Evolutionary conservation across 129 eudicot genomes (phyloP).

Genomic region (Daucus carota): DH1_v3.0 NC_030381.2:34897001-34897500

Average conservation of each 20-base stretch:
- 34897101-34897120: conserved; percentile 4
- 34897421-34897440: conserved; percentile 49
- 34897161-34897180: conserved; percentile 17
- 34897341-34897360: conserved; percentile 70
- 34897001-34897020: conserved; percentile 19
- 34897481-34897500: conserved; percentile 42
- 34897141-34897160: conserved; percentile 12
- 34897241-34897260: conserved; percentile 47
- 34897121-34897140: conserved; percentile 10
- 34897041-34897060: conserved; percentile 33
- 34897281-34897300: background rate
- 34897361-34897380: conserved; percentile 62
- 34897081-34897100: conserved; percentile 13
- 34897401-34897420: conserved; percentile 39
- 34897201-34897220: conserved; percentile 50
- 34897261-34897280: background rate
- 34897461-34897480: conserved; percentile 60
- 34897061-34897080: conserved; percentile 20
- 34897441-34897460: conserved; percentile 76
- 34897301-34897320: background rate
- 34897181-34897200: conserved; percentile 29
- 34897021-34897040: conserved; percentile 18
- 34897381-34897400: conserved; percentile 82
- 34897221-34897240: conserved; percentile 81
- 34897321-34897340: conserved; percentile 83